phyloP scores from a whole-genome alignment of 2,329 filamentous ascomycete genomes.

The Cytospora schulzeri region DNA sequence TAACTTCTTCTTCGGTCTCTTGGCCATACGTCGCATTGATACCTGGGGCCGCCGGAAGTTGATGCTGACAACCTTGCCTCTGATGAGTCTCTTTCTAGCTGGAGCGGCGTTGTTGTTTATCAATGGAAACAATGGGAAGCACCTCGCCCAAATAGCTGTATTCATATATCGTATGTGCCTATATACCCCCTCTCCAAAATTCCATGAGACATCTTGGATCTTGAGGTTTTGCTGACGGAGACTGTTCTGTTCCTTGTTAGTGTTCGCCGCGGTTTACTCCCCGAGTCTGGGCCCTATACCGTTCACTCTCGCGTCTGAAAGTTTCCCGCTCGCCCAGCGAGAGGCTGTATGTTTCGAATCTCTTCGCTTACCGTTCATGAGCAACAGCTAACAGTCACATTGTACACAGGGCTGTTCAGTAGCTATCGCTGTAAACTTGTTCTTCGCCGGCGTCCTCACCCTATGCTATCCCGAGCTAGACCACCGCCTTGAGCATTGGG shows the following conservation, averaged over 20 bases:
- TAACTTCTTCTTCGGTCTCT: conserved; percentile 46
- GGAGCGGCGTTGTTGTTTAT: conserved; percentile 40
- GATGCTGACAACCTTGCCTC: conserved; percentile 45
- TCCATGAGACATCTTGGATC: not conserved
- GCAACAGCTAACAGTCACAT: not conserved
- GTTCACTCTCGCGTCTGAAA: conserved; percentile 53
- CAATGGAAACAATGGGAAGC: conserved; percentile 35
- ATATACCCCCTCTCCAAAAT: not conserved
- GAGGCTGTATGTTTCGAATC: conserved; percentile 39
- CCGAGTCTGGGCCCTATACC: conserved; percentile 49
- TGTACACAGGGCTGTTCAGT: conserved; percentile 44
- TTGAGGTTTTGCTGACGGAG: not conserved
- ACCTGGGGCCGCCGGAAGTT: conserved; percentile 46
- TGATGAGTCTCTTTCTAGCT: conserved; percentile 47
- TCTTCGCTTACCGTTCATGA: not conserved
- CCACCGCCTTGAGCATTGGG: conserved; percentile 33
- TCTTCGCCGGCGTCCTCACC: conserved; percentile 49
- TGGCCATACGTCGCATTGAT: conserved; percentile 44
- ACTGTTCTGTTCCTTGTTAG: conserved; percentile 23
- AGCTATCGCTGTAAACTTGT: conserved; percentile 50
- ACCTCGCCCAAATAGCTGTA: conserved; percentile 36
- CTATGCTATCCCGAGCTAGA: conserved; percentile 43
- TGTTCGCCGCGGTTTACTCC: conserved; percentile 47
- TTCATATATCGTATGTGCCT: conserved; percentile 40
- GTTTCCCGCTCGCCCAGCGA: conserved; percentile 51